phyloP scores from a whole-genome alignment of 1,284 basidiomycete species.

The Pyrrhoderma noxium region DNA sequence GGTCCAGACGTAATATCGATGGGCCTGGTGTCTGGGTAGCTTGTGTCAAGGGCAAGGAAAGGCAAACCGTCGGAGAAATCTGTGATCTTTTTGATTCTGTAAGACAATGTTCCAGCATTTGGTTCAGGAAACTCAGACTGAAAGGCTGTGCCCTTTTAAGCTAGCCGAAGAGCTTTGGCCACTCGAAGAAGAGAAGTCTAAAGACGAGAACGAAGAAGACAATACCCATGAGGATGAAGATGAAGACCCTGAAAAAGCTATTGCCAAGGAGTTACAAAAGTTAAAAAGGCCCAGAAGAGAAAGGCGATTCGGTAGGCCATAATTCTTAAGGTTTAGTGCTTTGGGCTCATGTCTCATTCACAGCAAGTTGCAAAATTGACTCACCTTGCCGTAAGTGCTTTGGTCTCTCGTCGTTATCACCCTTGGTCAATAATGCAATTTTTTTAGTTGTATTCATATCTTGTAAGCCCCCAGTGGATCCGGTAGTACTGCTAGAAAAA shows the following conservation, averaged over 20 bases:
- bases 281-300: constrained; percentile 61
- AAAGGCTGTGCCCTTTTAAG: constrained; percentile 30
- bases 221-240: constrained; percentile 23
- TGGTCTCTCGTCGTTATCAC: constrained; percentile 14
- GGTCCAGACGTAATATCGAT: constrained; percentile 37
- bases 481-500: constrained; percentile 60
- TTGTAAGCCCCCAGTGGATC: constrained; percentile 68
- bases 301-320: constrained; percentile 49
- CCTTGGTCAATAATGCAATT: constrained; percentile 4
- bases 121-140: neutral
- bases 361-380: constrained; percentile 69
- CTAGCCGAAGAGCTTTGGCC: constrained; percentile 69
- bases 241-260: constrained; percentile 57
- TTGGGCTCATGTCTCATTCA: neutral
- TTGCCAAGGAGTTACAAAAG: constrained; percentile 60
- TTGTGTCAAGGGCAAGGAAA: constrained; percentile 76
- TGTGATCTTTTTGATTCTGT: constrained; percentile 74
- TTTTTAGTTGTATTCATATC: constrained; percentile 67
- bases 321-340: constrained; percentile 22
- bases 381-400: constrained; percentile 59
- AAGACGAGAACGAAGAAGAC: constrained; percentile 28
- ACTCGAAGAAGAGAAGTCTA: constrained; percentile 21
- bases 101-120: constrained; percentile 23
- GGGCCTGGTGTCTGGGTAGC: constrained; percentile 79
- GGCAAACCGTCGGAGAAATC: constrained; percentile 63